Base-by-base conservation (phyloP, 805 yeast genomes). In the Debaryomyces castellii region DNA sequence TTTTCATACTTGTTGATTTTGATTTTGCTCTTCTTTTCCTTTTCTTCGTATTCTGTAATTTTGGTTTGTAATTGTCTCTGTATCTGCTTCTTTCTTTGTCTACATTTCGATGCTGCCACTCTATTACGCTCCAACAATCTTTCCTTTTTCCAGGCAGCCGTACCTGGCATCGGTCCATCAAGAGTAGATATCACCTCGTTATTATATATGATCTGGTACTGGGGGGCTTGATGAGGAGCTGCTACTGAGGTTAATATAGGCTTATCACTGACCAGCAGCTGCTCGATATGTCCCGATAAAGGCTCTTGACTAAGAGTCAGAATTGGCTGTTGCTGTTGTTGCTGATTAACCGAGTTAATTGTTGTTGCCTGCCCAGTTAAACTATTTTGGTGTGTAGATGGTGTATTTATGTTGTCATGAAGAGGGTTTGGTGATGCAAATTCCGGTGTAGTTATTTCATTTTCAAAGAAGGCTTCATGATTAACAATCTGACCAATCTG, bases 401-500 rank as follows among this genome's bases (percentile, higher is more conserved):
- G 5, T 14, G 17, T 11, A 16, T 30, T 30, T 16, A 10, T 7
- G 6, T 16, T 30, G 16, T 30, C 34, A 3, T 14, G 9, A 9
- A 6, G 24, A 11, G 24, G 2, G 18, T 30, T 11, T 14, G 34
- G 34, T 14, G 34, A 30, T 7, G 9, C 16, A 20, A 35, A 20
- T 8, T 37, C 40, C n/a, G 21, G 24, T 7, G 23, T 14, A n/a
- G 40, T 2, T 14, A 8, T 10, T 7, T 44, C 44, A 14, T 28
- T 34, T 9, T 40, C 38, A 7, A 44, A 30, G 37, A 46, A 41
- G 40, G 45, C 39, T 49, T 71, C 76, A 52, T 73, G 76, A 53
- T 63, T 71, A 37, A 80, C 76, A 28, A 87, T 77, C 58, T 87
- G 95, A 40, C 90, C 87, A 52, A 87, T 87, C 58, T 87, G 95